Base-by-base conservation (phyloP, 2,329 filamentous ascomycete species). In the Penicillium frequentans region DNA sequence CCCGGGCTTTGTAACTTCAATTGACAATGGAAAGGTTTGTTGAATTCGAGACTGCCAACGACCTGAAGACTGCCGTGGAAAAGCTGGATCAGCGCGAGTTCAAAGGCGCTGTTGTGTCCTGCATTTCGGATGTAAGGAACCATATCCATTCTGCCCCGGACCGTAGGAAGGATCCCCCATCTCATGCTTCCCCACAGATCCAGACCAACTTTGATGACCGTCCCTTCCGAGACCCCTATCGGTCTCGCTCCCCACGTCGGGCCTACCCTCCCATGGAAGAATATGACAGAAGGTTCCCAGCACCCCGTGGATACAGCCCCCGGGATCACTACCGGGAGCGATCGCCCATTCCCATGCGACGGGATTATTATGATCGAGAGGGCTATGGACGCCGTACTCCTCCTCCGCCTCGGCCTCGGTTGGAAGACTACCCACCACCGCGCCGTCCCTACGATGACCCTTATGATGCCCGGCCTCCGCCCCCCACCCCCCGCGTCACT, bases 41-140 rank as follows among this genome's bases (percentile, higher is more conserved):
- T 73, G 95, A 99, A 75, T 99, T 97, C 71, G 95, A 99, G 79
- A 96, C 91, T 61, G 90, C 90, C 57, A 88, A 86, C 65, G 95
- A 99, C 71, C 81, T 99, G 58, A 91, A 90, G 73, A 89, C 88
- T 58, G 95, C 95, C 53, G 91, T 98, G 56, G 92, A 97, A 75
- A 97, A 97, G 78, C 89, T 99, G 62, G 92, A 98, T 75, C 87
- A 87, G 64, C 88, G 87, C 73, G 92, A 96, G 71, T 98, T 98
- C 78, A 97, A 97, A 81, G 92, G 91, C 68, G 86, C 87, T 64
- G 84, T 86, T 64, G 93, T 99, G 66, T 88, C 85, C 65, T 99
- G 95, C 77, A 81, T 90, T 69, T 87, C 91, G 69, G 93, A 97
- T 80, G 93, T 98, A 84, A 74, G 87, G 61, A 62, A 54, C 47